These are phyloP conservation scores for Tolypocladium cylindrosporum DNA, from an alignment of 2,329 filamentous ascomycete genomes.

Conservation along the genomic window DNA sequence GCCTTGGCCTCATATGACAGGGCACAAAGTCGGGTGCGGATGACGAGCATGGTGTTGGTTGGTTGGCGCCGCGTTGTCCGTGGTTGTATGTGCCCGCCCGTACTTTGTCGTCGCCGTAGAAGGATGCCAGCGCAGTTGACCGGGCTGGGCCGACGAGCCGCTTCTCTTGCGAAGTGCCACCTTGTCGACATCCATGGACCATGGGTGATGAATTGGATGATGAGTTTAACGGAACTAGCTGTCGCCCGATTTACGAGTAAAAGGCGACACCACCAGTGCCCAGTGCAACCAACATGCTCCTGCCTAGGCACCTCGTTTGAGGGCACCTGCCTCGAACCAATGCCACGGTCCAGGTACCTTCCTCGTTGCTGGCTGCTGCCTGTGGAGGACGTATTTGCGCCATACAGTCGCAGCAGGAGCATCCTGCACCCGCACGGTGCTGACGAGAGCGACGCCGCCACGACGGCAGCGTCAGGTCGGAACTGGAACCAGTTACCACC, in stretches of 20 bases:
- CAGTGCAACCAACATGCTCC: neutral
- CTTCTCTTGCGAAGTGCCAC: neutral
- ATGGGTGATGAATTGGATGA: neutral
- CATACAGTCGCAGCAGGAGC: neutral
- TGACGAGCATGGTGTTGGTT: neutral
- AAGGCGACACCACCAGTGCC: neutral
- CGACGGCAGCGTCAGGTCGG: neutral
- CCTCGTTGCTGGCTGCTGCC: neutral
- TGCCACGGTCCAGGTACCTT: neutral
- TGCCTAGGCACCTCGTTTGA: neutral
- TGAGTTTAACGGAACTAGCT: neutral
- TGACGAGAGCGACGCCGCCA: slow-evolving; percentile 2
- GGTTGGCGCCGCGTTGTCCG: neutral
- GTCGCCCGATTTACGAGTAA: neutral
- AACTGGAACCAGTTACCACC: neutral
- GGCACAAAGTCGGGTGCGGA: neutral
- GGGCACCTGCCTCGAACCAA: neutral
- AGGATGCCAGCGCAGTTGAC: neutral
- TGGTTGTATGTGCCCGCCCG: too few species aligned
- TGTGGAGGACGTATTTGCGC: neutral
- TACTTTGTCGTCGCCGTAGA: neutral
- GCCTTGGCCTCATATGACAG: neutral
- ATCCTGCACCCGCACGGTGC: neutral
- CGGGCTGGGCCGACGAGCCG: neutral
- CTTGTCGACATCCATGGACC: neutral